Evolutionary conservation across 192 early-diverging fungal species (phyloP), one percentile per base, ranked within the genome.

Genomic region (Chytriomyces sp.): DNA sequence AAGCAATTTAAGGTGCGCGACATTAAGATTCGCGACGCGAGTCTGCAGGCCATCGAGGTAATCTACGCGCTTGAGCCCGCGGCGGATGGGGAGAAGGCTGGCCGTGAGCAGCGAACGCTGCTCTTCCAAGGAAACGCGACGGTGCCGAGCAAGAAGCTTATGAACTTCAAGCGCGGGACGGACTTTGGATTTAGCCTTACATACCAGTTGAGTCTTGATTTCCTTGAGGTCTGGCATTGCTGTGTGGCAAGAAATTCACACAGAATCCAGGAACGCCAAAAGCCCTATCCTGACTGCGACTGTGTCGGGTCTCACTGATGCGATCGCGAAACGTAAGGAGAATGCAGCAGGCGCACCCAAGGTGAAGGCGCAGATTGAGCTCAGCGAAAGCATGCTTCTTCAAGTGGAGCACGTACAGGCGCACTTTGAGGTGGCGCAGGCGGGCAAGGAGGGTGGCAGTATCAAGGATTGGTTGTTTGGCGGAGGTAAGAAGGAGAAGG

Each of bases 1-100:
- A 85, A 88, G 70, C 91, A 92, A 72, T 97, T 98, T 84, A 88
- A 88, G 71, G 88, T 96, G n/a, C 86, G 91, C 59, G 89, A 93
- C 70, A 90, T 97, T 64, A 85, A 83, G 41, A 81, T 99, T 72
- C 93, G 93, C 80, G 97, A 99, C 63, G 77, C 95, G 19, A 89
- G 87, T 33, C 55, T 79, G 7, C 85, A 73, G 63, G 87, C 93
- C 52, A 87, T 90, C 59, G 77, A 91, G 74, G 81, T 93, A 70
- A 75, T 73, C 52, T 88, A 92, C 77, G 73, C 81, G 25, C 49
- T 78, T 41, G 78, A 85, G 53, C 52, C 76, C 55, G 38, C 17
- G 62, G 41, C 5, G 30, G 59, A 14, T 30, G 12, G 8, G 12
- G 22, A 65, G 39, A 34, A 26, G 10, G 68, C 37, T 33, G 39